Base-by-base conservation (phyloP, 78 protist species). In the Dictyostelium capitatum region DNA sequence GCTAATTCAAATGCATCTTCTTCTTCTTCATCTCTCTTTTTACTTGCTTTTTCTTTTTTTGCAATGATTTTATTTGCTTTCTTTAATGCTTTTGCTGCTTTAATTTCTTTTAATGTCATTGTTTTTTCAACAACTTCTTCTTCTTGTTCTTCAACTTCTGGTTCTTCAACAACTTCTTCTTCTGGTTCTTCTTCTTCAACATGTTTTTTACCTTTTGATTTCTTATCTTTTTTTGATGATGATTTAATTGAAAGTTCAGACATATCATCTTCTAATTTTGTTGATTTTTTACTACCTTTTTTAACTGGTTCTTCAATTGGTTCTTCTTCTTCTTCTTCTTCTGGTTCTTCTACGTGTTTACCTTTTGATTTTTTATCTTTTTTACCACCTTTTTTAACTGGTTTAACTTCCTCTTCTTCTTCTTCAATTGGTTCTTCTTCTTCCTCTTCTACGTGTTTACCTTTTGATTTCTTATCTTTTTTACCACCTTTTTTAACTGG, bases 11-110 rank as follows among this genome's bases (percentile, higher is more conserved):
- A 74, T 23, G 80, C 80, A 28, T 77, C 79, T 1, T 70, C 89
- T 53, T 81, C 96, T 3, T 51, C 91, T 62, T 59, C 82, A 17
- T 67, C 41, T 84, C 75, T 25, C 62, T 93, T 83, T 74, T 93
- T 80, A 28, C 46, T 64, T 6, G 83, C 84, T 80, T 92, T 92
- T 48, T 57, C 85, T 37, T 78, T 59, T 73, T 93, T 92, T 25
- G 28, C 47, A 5, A 65, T 82, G 3, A 70, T 20, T 54, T 93
- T 93, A 25, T 53, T 82, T 30, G 19, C 53, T 51, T 77, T 77
- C 70, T 77, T 89, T 14, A 70, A 81, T 28, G 47, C 12, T 32
- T 87, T 87, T 14, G 84, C 83, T 50, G 93, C 93, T 64, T 79
- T 87, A 5, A 41, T 41, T 65, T 87, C 93, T 59, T 83, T 84